A percentile compares a stretch with the other conserved stretches of the same genome.
phyloP scores from a whole-genome alignment of 495 filamentous ascomycete species.

The Daldinia bambusicola region DNA sequence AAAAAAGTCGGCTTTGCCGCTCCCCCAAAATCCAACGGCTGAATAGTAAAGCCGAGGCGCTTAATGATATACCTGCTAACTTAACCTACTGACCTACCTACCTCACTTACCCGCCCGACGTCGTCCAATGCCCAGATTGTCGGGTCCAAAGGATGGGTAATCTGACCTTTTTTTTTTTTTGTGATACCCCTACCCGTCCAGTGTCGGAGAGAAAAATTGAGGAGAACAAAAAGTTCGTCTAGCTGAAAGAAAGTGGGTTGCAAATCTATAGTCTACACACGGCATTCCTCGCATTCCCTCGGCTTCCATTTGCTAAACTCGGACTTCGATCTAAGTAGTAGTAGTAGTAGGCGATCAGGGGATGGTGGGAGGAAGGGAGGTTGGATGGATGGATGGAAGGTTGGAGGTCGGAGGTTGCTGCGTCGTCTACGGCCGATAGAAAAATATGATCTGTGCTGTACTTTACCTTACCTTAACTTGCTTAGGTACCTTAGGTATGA shows the following conservation, averaged over 20 bases:
- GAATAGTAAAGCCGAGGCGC: slow-evolving; percentile 15
- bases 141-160: slow-evolving; percentile 14
- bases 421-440: slow-evolving; percentile 3
- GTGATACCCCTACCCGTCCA: too few relatives aligned
- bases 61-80: slow-evolving; percentile 15
- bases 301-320: background rate
- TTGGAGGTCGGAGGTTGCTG: background rate
- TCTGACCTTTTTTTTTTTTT: too few relatives aligned
- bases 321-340: background rate
- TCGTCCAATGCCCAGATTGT: slow-evolving; percentile 35
- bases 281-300: slow-evolving; percentile 7
- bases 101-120: slow-evolving; percentile 10
- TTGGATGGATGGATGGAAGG: too few relatives aligned
- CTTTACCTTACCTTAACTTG: too few relatives aligned
- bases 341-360: background rate
- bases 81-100: background rate
- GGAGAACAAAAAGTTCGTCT: too few relatives aligned
- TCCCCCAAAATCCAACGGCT: background rate
- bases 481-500: too few relatives aligned
- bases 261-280: too few relatives aligned
- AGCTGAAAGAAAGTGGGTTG: too few relatives aligned
- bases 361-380: too few relatives aligned
- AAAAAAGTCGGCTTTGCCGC: too few relatives aligned
- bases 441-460: background rate
- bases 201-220: background rate